Conservation (phyloP, 805 yeast species). For the Candida chauliodis region DNA sequence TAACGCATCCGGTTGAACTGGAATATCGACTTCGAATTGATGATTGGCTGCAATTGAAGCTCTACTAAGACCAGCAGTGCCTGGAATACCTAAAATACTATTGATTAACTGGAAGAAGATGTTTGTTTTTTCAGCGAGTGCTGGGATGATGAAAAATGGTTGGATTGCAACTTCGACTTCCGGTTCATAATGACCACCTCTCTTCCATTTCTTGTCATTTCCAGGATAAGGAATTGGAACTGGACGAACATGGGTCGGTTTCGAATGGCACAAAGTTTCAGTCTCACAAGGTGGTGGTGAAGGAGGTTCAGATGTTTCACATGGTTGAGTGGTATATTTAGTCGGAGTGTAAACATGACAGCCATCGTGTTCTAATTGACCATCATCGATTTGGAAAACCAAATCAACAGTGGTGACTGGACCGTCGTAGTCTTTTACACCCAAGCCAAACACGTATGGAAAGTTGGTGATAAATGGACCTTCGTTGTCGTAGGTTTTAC, state of each 20-base stretch:
- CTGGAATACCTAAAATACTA: conserved; percentile 38
- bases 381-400: conserved; percentile 5
- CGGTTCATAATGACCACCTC: not conserved
- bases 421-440: conserved; percentile 4
- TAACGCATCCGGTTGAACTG: conserved; percentile 8
- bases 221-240: not conserved
- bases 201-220: not conserved
- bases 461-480: not conserved
- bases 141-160: conserved; percentile 1
- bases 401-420: conserved; percentile 1
- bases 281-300: conserved; percentile 1
- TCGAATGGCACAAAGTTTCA: not conserved
- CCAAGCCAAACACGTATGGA: conserved; percentile 1
- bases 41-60: conserved; percentile 10
- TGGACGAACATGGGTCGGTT: not conserved
- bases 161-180: not conserved
- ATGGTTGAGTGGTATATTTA: conserved; percentile 1
- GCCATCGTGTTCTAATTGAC: conserved; percentile 5
- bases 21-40: conserved; percentile 19
- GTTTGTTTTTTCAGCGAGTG: not conserved
- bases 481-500: conserved; percentile 2
- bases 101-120: conserved; percentile 10
- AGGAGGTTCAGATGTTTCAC: not conserved
- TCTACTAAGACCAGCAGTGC: not conserved
- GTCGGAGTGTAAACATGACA: conserved; percentile 3